Evolutionary conservation across 129 eudicot species (phyloP).

Genomic region (Scalesia atractyloides): DNA sequence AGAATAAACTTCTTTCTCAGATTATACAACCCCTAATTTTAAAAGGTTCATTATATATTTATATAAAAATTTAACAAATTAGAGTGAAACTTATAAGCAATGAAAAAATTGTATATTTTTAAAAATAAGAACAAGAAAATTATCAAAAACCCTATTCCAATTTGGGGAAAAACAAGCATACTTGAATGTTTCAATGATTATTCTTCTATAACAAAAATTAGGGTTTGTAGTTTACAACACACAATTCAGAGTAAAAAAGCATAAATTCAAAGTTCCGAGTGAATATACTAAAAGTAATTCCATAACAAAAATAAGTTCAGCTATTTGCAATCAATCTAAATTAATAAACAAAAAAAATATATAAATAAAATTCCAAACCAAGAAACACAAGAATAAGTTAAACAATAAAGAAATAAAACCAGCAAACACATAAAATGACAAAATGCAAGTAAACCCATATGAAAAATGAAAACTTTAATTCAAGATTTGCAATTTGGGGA

Average conservation of each 20-base stretch:
- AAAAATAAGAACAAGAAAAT: not conserved
- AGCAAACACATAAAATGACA: not conserved
- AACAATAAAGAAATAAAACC: constrained; percentile 2
- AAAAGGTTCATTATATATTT: no score
- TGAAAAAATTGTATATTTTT: not conserved
- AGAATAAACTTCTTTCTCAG: no score
- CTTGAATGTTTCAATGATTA: no score
- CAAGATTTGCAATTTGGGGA: not conserved
- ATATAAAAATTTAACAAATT: not conserved
- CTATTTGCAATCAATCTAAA: not conserved
- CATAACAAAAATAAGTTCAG: constrained; percentile 2
- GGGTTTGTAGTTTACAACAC: not conserved
- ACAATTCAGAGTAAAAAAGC: not conserved
- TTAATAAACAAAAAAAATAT: not conserved
- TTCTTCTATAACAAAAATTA: not conserved
- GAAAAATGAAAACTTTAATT: not conserved
- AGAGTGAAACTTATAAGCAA: not conserved
- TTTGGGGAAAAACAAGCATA: no score
- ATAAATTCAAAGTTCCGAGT: constrained; percentile 6
- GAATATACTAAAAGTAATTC: constrained; percentile 1
- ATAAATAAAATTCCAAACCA: not conserved
- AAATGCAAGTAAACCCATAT: constrained; percentile 4
- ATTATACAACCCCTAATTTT: no score
- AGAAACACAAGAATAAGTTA: not conserved
- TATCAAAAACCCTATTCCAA: not conserved